Base-by-base conservation (phyloP, 1,284 basidiomycete species). In the Xerocomus nothofagi region DNA sequence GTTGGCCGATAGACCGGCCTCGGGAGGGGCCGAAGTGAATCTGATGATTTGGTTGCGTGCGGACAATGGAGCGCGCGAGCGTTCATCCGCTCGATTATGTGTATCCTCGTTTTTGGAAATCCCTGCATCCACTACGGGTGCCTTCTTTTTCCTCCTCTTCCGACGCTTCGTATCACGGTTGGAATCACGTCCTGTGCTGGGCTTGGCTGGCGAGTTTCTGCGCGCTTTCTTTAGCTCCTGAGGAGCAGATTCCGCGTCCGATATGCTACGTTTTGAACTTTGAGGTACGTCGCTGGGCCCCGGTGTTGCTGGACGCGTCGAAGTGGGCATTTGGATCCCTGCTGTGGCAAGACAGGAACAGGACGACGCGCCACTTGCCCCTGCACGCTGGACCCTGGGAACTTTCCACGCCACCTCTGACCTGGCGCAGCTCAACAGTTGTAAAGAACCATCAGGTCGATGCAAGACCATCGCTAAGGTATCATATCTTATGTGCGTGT, bases 91-190 rank as follows among this genome's bases (percentile, higher is more conserved):
- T 20, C 33, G 51, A 46, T 24, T 45, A 21, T 41, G 55, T 21
- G 47, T 4, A 5, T 10, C 15, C 10, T 66, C 61, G 23, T 30
- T 46, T 47, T 55, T 67, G 10, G 32, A 0, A 3, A 42, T 6
- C 0, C 41, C 48, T 21, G 24, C 9, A 9, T 2, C 39, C 12
- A 75, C 71, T 29, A 75, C 58, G 4, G 77, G 67, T 0, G 55
- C 54, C 56, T 74, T 75, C 60, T 65, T 71, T 53, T 62, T 76
- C 56, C 57, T 74, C 62, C 53, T 74, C 54, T 54, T 73, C 49
- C 69, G 65, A 45, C 69, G 75, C 56, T 69, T 73, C 50, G 71
- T 70, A 48, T 77, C 73, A 39, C 74, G 51, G 42, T 59, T 67
- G 6, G 67, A 45, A 49, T 75, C 72, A 29, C 70, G 54, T 33